Evolutionary conservation across 495 filamentous ascomycete genomes (phyloP).

Genomic region (Aspergillus carlsbadensis): DNA sequence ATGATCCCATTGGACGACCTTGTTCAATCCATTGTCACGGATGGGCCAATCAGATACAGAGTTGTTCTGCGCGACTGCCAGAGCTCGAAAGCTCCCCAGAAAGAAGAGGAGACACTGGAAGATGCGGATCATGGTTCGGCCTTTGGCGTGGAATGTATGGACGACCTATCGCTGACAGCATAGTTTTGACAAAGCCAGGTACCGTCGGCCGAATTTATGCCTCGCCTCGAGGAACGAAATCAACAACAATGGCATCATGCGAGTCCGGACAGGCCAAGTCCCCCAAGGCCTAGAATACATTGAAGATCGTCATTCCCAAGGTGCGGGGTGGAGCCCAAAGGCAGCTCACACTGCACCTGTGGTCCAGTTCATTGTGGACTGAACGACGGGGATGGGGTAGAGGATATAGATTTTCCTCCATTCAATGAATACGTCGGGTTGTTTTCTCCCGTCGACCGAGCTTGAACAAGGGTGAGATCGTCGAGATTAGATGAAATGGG

Average conservation of each 20-base stretch:
- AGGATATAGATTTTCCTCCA: conserved; percentile 19
- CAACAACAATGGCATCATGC: neutral
- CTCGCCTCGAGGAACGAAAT: neutral
- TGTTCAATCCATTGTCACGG: conserved; percentile 50
- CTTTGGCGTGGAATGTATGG: neutral
- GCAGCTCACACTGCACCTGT: neutral
- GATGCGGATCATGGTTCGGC: conserved; percentile 15
- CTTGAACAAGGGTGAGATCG: too few relatives aligned
- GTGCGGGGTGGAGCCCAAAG: neutral
- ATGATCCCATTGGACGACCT: conserved; percentile 55
- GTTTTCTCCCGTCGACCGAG: conserved; percentile 13
- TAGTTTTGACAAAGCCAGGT: neutral
- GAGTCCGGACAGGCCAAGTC: neutral
- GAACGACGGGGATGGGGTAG: conserved; percentile 1
- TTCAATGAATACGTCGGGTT: conserved; percentile 12
- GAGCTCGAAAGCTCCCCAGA: conserved; percentile 17
- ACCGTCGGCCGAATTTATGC: conserved; percentile 4
- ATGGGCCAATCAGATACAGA: conserved; percentile 42
- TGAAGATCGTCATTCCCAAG: neutral
- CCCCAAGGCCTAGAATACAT: neutral
- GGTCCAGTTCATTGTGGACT: neutral
- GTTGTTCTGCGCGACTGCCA: conserved; percentile 21
- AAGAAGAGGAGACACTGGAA: conserved; percentile 14
- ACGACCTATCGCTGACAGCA: neutral
- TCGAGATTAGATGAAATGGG: conserved; percentile 2